phyloP scores from a whole-genome alignment of 768 basidiomycete genomes.

The Boletus vermiculosoides region DNA sequence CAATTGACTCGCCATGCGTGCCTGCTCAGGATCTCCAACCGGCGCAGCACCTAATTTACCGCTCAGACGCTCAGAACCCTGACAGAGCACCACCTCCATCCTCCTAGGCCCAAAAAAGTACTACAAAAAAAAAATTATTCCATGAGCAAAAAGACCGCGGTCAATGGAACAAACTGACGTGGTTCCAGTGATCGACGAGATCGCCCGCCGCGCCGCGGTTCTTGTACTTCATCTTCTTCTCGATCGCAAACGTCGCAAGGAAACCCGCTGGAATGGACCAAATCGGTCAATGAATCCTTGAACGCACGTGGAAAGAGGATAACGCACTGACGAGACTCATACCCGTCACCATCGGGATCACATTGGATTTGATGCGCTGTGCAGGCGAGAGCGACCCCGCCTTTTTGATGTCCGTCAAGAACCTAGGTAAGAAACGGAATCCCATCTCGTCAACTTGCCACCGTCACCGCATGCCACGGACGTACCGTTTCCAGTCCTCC shows the following conservation, averaged over 20 bases:
- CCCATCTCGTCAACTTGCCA: background rate
- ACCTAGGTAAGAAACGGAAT: too few relatives aligned
- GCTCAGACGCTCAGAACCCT: constrained; percentile 31
- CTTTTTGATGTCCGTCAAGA: constrained; percentile 38
- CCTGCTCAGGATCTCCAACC: constrained; percentile 17
- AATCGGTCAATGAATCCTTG: background rate
- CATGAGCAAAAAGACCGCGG: background rate
- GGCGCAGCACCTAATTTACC: constrained; percentile 25
- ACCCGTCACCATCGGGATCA: constrained; percentile 32
- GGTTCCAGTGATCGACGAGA: constrained; percentile 50
- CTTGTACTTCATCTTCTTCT: constrained; percentile 33
- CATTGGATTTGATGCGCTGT: constrained; percentile 35
- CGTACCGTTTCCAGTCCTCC: constrained; percentile 48
- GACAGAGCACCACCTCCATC: constrained; percentile 42
- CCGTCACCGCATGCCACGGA: background rate
- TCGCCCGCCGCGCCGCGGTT: constrained; percentile 41
- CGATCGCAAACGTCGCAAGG: constrained; percentile 14
- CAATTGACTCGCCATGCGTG: constrained; percentile 17
- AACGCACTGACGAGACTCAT: constrained; percentile 27
- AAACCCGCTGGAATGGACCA: constrained; percentile 17
- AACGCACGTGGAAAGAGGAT: too few relatives aligned
- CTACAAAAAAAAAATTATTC: constrained; percentile 26
- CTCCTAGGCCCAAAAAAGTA: constrained; percentile 48
- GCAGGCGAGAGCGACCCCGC: constrained; percentile 34
- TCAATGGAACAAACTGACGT: constrained; percentile 33